Evolutionary conservation across 805 yeast species (phyloP).

Genomic region (Torulaspora delbrueckii): DNA sequence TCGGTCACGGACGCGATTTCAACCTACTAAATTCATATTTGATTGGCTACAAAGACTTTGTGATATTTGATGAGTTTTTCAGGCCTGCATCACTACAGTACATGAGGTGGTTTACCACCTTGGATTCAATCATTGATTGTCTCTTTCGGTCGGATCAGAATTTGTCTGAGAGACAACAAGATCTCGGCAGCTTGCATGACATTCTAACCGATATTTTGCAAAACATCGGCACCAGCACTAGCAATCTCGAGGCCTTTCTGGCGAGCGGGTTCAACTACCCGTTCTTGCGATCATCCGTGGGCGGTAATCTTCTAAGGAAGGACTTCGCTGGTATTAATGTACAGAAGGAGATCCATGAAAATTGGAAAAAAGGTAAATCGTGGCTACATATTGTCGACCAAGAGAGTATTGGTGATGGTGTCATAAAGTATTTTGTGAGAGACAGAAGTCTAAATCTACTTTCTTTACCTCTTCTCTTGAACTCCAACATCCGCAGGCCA

Average conservation of each 20-base stretch:
- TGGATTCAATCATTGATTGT: conserved; percentile 20
- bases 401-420: not conserved
- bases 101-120: conserved; percentile 12
- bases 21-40: conserved; percentile 33
- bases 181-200: conserved; percentile 9
- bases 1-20: conserved; percentile 16
- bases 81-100: conserved; percentile 13
- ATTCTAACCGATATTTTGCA: conserved; percentile 9
- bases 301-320: conserved; percentile 13
- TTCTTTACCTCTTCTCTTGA: conserved; percentile 15
- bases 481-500: conserved; percentile 7
- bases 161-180: not conserved
- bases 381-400: conserved; percentile 11
- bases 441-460: conserved; percentile 15
- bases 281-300: conserved; percentile 1
- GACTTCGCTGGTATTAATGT: conserved; percentile 21
- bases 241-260: conserved; percentile 21
- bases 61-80: conserved; percentile 35
- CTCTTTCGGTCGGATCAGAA: conserved; percentile 10
- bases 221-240: conserved; percentile 12
- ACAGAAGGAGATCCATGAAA: conserved; percentile 11
- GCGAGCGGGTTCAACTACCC: conserved; percentile 25
- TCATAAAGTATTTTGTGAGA: conserved; percentile 13
- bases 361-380: conserved; percentile 2
- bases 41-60: conserved; percentile 30